phyloP scores from a whole-genome alignment of 306 rosid genomes.

The Quercus berberidifolia region DNA sequence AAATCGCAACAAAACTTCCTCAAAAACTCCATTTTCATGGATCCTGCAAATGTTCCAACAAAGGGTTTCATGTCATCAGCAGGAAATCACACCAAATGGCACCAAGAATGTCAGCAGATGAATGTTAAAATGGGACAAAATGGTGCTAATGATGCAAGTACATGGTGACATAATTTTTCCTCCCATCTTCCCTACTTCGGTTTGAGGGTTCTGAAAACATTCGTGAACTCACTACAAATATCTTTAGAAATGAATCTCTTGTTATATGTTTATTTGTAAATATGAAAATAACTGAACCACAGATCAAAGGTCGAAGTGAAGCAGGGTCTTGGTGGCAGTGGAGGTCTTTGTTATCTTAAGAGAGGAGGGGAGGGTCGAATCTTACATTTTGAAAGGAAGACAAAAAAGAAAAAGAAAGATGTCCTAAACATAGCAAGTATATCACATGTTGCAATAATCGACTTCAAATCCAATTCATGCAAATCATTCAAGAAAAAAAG shows the following conservation, averaged over 20 bases:
- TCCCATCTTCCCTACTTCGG: no score
- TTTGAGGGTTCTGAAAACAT: neutral
- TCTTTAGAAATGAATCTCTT: neutral
- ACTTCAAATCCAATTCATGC: neutral
- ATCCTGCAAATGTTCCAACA: slow-evolving; percentile 53
- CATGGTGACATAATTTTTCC: neutral
- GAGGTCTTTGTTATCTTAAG: neutral
- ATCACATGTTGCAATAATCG: neutral
- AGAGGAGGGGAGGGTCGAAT: neutral
- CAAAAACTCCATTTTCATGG: slow-evolving; percentile 53
- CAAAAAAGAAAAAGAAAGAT: neutral
- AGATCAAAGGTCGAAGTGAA: neutral
- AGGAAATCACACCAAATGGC: slow-evolving; percentile 6
- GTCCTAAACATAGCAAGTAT: neutral
- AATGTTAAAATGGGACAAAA: neutral
- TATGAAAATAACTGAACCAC: neutral
- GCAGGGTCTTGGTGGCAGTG: neutral
- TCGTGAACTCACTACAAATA: neutral
- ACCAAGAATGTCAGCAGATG: neutral
- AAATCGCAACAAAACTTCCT: slow-evolving; percentile 59
- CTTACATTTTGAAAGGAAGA: neutral
- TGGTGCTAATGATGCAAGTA: neutral
- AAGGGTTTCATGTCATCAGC: slow-evolving; percentile 23
- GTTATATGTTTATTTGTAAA: neutral
- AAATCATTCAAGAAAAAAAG: neutral